phyloP scores from a whole-genome alignment of 148 eudicot species.

The Heliamphora exappendiculata region DNA sequence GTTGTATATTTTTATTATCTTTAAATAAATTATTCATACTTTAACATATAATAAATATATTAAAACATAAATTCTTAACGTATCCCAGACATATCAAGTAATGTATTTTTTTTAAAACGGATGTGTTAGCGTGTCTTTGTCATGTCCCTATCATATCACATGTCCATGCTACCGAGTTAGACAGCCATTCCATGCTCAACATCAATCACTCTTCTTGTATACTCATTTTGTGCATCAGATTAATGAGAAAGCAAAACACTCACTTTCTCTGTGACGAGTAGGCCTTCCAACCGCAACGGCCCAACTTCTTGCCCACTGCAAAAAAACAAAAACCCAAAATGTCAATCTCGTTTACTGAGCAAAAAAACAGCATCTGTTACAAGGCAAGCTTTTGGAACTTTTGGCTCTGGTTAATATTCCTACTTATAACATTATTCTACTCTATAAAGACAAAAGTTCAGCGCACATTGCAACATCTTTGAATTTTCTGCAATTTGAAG shows the following conservation, averaged over 20 bases:
- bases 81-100: too few species aligned
- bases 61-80: too few species aligned
- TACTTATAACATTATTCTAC: not conserved
- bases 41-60: too few species aligned
- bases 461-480: not conserved
- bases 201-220: slow-evolving; percentile 32
- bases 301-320: slow-evolving; percentile 79
- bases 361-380: not conserved
- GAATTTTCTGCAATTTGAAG: not conserved
- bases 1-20: too few species aligned
- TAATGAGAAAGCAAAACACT: slow-evolving; percentile 18
- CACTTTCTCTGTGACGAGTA: slow-evolving; percentile 19
- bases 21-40: too few species aligned
- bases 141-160: too few species aligned
- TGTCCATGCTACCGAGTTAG: too few species aligned
- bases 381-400: not conserved
- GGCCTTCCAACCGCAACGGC: slow-evolving; percentile 22
- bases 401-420: not conserved
- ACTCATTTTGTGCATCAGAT: slow-evolving; percentile 18
- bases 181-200: slow-evolving; percentile 38
- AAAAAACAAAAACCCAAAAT: not conserved
- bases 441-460: not conserved
- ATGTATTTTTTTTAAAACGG: too few species aligned
- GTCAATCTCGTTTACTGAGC: not conserved
- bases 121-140: too few species aligned